Conservation (phyloP, 306 rosid species). For the Corylus avellana region DNA sequence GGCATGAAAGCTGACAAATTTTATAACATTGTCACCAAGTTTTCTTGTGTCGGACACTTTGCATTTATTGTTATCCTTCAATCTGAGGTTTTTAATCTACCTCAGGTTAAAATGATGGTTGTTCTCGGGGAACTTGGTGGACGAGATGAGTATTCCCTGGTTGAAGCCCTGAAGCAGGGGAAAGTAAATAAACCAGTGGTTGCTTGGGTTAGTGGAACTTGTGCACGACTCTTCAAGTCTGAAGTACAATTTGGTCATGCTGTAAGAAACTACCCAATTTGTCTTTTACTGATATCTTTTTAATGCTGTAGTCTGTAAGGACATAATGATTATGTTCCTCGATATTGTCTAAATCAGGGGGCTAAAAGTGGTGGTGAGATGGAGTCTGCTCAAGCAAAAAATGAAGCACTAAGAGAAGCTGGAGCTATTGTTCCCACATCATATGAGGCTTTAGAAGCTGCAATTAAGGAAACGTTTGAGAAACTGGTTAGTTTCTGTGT, state of each 20-base stretch:
- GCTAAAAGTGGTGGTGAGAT: conserved; percentile 99
- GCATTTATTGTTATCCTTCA: conserved; percentile 13
- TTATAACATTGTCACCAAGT: background rate
- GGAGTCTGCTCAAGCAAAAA: conserved; percentile 98
- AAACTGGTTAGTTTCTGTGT: conserved; percentile 65
- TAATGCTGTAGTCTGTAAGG: conserved; percentile 12
- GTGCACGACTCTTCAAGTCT: conserved; percentile 95
- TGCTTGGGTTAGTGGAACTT: conserved; percentile 99
- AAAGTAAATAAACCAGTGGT: conserved; percentile 91
- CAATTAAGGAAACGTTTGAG: conserved; percentile 80
- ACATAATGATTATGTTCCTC: conserved; percentile 21
- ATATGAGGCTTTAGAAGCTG: conserved; percentile 75
- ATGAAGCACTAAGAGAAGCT: conserved; percentile 89
- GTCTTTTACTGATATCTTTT: conserved; percentile 20
- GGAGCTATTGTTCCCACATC: conserved; percentile 99
- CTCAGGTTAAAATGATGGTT: conserved; percentile 89
- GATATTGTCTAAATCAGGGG: conserved; percentile 54
- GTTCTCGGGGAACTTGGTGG: conserved; percentile 99
- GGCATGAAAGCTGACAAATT: background rate
- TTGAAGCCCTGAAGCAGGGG: conserved; percentile 94
- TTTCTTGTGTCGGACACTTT: background rate
- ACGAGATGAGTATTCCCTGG: conserved; percentile 90
- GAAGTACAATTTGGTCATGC: conserved; percentile 99
- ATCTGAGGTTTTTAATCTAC: conserved; percentile 31
- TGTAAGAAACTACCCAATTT: conserved; percentile 54